phyloP scores from a whole-genome alignment of 163 green algal genomes.

The Coccomyxa subellipsoidea region DNA sequence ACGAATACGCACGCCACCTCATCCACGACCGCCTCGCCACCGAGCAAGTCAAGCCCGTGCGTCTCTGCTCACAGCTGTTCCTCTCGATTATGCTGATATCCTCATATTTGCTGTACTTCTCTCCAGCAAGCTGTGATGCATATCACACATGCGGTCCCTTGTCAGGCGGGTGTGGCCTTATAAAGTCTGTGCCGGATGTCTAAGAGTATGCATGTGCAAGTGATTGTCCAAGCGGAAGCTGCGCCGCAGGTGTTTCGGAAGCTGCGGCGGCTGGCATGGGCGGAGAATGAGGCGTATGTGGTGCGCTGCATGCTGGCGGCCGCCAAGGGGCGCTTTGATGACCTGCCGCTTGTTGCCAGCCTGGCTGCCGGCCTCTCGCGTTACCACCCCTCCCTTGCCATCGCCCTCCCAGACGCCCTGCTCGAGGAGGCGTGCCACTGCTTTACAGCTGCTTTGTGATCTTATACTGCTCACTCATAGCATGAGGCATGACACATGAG shows the following conservation, averaged over 20 bases:
- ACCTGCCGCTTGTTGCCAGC: slow-evolving; percentile 70
- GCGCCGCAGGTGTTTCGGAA: slow-evolving; percentile 73
- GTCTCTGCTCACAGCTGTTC: not conserved
- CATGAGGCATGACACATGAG: too few species aligned
- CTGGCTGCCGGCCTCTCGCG: slow-evolving; percentile 72
- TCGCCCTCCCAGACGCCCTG: slow-evolving; percentile 72
- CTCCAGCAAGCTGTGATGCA: too few species aligned
- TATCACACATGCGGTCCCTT: too few species aligned
- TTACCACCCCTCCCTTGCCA: slow-evolving; percentile 70
- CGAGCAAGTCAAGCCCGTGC: slow-evolving; percentile 33
- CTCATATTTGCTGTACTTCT: too few species aligned
- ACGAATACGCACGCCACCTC: slow-evolving; percentile 89
- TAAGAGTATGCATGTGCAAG: too few species aligned
- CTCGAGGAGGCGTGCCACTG: slow-evolving; percentile 54
- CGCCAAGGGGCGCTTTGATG: slow-evolving; percentile 54
- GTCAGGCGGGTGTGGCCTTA: too few species aligned
- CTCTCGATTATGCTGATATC: not conserved
- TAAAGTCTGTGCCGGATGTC: too few species aligned
- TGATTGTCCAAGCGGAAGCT: not conserved
- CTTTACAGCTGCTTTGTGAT: not conserved
- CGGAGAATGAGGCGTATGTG: slow-evolving; percentile 67
- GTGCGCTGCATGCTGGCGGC: slow-evolving; percentile 71
- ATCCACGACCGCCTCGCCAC: slow-evolving; percentile 66
- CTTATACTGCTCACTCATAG: not conserved
- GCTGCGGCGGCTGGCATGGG: slow-evolving; percentile 84